Conservation (phyloP, 1,139 yeast species). For the Suhomyces ambrosiae region DNA sequence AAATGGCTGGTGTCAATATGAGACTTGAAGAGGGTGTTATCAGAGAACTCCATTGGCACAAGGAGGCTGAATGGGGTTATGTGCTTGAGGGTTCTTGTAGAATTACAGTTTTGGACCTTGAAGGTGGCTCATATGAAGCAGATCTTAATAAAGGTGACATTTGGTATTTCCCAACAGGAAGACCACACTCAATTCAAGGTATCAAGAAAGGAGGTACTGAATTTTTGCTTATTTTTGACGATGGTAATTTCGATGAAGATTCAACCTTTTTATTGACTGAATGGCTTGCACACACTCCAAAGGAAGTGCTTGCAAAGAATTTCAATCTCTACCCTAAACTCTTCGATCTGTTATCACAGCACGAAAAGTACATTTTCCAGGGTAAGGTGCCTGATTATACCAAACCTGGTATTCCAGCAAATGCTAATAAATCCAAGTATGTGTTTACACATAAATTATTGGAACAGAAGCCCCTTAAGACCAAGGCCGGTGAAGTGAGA, state of each 20-base stretch:
- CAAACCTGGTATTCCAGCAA: not conserved
- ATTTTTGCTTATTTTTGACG: conserved; percentile 2
- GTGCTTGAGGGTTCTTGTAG: conserved; percentile 2
- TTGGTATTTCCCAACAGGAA: conserved; percentile 2
- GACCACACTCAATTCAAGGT: conserved; percentile 3
- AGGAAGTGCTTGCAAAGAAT: conserved; percentile 3
- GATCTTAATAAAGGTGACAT: conserved; percentile 2
- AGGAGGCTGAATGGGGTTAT: conserved; percentile 3
- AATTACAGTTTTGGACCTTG: conserved; percentile 1
- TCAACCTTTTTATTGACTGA: conserved; percentile 2
- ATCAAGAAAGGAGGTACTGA: conserved; percentile 1
- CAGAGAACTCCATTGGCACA: conserved; percentile 3
- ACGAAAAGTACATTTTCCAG: conserved; percentile 3
- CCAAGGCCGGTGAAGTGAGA: conserved; percentile 1
- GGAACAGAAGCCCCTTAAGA: not conserved
- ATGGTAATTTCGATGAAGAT: conserved; percentile 4
- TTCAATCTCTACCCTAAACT: conserved; percentile 1
- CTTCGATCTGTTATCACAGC: conserved; percentile 2
- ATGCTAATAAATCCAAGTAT: not conserved
- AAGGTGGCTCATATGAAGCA: conserved; percentile 2
- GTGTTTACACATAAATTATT: conserved; percentile 1
- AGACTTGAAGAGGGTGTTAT: conserved; percentile 3
- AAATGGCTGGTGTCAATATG: conserved; percentile 4
- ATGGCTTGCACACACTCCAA: conserved; percentile 3
- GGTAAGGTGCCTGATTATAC: conserved; percentile 1